Base-by-base conservation (phyloP, 352 stramenopile genomes). In the Phytophthora crassamura region DNA sequence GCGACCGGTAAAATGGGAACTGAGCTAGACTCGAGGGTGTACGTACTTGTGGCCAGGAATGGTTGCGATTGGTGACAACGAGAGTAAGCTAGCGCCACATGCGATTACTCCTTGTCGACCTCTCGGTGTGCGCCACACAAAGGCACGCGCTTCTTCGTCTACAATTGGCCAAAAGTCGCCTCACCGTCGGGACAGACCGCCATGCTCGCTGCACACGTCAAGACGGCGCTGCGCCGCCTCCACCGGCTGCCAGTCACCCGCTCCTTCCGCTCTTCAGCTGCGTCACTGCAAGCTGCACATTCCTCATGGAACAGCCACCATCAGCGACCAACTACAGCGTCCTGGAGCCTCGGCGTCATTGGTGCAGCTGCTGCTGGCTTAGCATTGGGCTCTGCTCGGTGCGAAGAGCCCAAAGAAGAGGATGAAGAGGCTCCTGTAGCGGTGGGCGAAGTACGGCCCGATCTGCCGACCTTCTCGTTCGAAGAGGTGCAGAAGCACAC, bases 401-500 rank as follows among this genome's bases (percentile, higher is more conserved):
- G 76, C 16, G 56, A 69, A 51, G 69, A 64, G 49, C 49, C 47
- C 3, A 30, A 28, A 32, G 30, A 57, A 9, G 47, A 50, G 8
- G 45, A 64, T 5, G 53, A 67, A 25, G 56, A 71, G 3, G n/a
- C 22, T 7, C 41, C 57, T 1, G 67, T 58, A 8, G 45, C 75
- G 10, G 57, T 30, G n/a, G 84, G 84, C 0, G 51, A 78, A 40
- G 60, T 72, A 6, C 74, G 86, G 2, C 50, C 53, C 22, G 34
- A 75, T 35, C 71, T 94, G 2, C 87, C 85, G 11, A 92, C 80
- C 14, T 94, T 83, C 57, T 72, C 80, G 15, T 75, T 94, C 6
- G 77, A 86, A 4, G 72, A 93, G 16, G 85, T 95, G 42, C 79
- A 91, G 53, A 75, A 78, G 43, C 85, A 95, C 64, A 89, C 82